Evolutionary conservation across 164 flowering plant genomes (phyloP).

Genomic region (Annona cherimola): DNA sequence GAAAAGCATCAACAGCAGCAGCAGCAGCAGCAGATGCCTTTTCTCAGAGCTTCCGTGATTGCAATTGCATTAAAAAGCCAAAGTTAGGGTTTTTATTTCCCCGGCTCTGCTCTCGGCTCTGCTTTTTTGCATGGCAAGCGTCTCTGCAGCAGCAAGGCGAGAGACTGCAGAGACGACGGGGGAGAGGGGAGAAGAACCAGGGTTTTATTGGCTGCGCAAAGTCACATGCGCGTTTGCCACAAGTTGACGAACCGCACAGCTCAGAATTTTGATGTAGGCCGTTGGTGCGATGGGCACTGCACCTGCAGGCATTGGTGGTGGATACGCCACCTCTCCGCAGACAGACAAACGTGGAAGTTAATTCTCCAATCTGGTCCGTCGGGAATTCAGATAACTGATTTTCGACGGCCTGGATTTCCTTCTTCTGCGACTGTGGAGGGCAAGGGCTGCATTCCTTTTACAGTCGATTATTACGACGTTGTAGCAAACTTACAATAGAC

Average conservation of each 20-base stretch:
- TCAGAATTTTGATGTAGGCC: not conserved
- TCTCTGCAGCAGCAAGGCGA: not conserved
- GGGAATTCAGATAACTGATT: too few relatives aligned
- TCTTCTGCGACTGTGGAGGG: too few relatives aligned
- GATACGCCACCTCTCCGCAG: too few relatives aligned
- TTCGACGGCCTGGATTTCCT: too few relatives aligned
- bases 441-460: too few relatives aligned
- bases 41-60: not conserved
- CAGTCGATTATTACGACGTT: too few relatives aligned
- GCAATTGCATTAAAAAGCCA: conserved; percentile 12
- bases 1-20: not conserved
- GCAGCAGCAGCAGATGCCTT: not conserved
- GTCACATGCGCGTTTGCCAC: not conserved
- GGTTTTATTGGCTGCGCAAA: not conserved
- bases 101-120: not conserved
- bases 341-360: too few relatives aligned
- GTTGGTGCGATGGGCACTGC: not conserved
- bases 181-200: not conserved
- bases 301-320: too few relatives aligned
- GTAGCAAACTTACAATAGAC: too few relatives aligned
- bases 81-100: not conserved
- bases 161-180: not conserved
- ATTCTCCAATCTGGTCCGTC: too few relatives aligned
- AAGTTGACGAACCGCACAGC: not conserved
- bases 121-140: not conserved